These are phyloP conservation scores for Aureobasidium vineae DNA, from an alignment of 2,329 filamentous ascomycete species.

Conservation along the genomic window DNA sequence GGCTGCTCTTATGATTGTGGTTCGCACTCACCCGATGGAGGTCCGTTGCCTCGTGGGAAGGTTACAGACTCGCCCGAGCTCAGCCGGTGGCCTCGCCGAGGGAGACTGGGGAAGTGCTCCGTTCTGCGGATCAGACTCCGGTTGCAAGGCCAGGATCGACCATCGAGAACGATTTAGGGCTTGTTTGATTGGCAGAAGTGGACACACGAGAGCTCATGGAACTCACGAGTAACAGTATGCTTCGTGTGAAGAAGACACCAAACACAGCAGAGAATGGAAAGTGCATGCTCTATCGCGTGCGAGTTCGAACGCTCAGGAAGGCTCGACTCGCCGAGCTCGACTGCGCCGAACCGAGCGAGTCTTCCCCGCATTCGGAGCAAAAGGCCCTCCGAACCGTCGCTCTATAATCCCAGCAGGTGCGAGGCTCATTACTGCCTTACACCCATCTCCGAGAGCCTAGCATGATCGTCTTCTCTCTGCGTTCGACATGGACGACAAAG, in stretches of 20 bases:
- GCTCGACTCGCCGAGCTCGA: not conserved
- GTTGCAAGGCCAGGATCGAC: not conserved
- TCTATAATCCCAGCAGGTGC: not conserved
- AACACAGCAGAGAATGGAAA: not conserved
- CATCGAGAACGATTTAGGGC: not conserved
- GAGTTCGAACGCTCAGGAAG: not conserved
- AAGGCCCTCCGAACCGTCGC: not conserved
- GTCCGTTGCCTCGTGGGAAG: not conserved
- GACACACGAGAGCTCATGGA: too few species aligned
- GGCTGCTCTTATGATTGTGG: not conserved
- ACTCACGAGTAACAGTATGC: too few species aligned
- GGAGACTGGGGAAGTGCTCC: not conserved
- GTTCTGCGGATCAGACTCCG: not conserved
- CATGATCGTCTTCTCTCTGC: not conserved
- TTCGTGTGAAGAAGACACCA: too few species aligned
- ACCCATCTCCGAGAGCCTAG: not conserved
- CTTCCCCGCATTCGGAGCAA: not conserved
- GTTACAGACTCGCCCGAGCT: not conserved
- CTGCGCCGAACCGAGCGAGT: not conserved
- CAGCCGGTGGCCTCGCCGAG: conserved; percentile 1
- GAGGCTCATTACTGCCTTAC: not conserved
- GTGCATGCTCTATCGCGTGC: not conserved
- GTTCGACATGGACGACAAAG: not conserved
- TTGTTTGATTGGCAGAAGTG: not conserved
- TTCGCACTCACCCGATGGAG: not conserved